Evolutionary conservation across 2,329 filamentous ascomycete genomes (phyloP).

Genomic region (Arthrinium puccinioides): DNA sequence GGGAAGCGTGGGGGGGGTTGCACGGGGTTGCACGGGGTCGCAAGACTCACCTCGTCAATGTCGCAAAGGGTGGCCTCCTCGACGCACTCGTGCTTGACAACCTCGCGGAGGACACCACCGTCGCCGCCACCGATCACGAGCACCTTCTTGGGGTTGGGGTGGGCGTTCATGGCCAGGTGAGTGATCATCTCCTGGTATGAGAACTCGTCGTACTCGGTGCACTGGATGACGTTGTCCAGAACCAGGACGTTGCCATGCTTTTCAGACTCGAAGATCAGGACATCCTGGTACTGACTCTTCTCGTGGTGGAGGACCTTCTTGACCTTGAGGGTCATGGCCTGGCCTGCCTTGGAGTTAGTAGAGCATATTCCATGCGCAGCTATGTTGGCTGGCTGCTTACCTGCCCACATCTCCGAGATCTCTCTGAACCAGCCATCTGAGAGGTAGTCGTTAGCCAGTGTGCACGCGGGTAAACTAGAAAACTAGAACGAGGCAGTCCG

Average conservation of each 20-base stretch:
- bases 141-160: slow-evolving; percentile 97
- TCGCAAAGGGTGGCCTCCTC: slow-evolving; percentile 96
- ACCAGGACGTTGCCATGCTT: slow-evolving; percentile 95
- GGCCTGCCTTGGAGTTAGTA: slow-evolving; percentile 44
- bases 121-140: slow-evolving; percentile 97
- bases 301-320: slow-evolving; percentile 98
- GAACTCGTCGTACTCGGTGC: slow-evolving; percentile 98
- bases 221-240: slow-evolving; percentile 98
- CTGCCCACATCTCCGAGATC: slow-evolving; percentile 97
- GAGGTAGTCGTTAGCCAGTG: slow-evolving; percentile 1
- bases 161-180: slow-evolving; percentile 95
- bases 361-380: slow-evolving; percentile 6
- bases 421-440: slow-evolving; percentile 99
- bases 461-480: too few species aligned
- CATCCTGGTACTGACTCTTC: slow-evolving; percentile 98
- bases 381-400: slow-evolving; percentile 27
- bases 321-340: slow-evolving; percentile 97
- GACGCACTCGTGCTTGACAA: slow-evolving; percentile 97
- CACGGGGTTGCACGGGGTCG: too few species aligned
- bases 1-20: too few species aligned
- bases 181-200: slow-evolving; percentile 99
- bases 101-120: slow-evolving; percentile 93
- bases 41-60: slow-evolving; percentile 76
- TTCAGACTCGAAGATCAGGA: slow-evolving; percentile 97
- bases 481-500: too few species aligned